These are phyloP conservation scores for Chaetomium strumarium DNA, from an alignment of 2,329 filamentous ascomycete genomes.

Conservation along the genomic window DNA sequence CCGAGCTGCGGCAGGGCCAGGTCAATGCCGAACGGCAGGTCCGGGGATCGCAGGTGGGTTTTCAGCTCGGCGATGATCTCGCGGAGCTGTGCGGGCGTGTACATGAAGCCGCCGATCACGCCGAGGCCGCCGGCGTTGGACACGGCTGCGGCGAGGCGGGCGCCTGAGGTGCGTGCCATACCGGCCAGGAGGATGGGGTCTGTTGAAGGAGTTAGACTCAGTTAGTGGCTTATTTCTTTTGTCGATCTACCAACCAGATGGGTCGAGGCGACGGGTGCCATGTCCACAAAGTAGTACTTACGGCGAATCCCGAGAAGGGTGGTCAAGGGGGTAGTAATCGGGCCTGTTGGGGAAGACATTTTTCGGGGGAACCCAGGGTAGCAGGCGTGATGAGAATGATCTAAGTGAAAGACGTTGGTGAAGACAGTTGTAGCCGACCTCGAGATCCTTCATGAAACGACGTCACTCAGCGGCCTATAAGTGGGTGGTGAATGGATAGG, in stretches of 20 bases:
- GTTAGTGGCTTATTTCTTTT: not conserved
- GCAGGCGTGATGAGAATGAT: not conserved
- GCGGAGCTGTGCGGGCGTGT: constrained; percentile 67
- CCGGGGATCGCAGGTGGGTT: constrained; percentile 57
- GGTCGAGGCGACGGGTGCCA: not conserved
- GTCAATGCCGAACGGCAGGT: constrained; percentile 83
- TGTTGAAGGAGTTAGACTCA: not conserved
- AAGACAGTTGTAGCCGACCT: too few species aligned
- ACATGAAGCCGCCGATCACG: constrained; percentile 66
- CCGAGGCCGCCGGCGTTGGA: constrained; percentile 84
- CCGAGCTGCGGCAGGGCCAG: constrained; percentile 87
- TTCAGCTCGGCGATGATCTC: constrained; percentile 80
- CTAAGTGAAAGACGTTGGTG: too few species aligned
- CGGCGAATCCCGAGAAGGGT: constrained; percentile 71
- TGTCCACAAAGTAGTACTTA: not conserved
- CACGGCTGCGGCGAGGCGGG: constrained; percentile 73
- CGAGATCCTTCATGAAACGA: too few species aligned
- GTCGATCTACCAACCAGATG: too few species aligned
- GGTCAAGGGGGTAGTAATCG: constrained; percentile 72
- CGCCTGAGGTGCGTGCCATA: constrained; percentile 83
- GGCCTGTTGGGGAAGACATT: constrained; percentile 39
- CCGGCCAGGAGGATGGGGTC: constrained; percentile 86
- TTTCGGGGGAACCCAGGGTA: constrained; percentile 15
- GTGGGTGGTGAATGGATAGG: too few species aligned
- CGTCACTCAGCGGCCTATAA: too few species aligned